phyloP scores from a whole-genome alignment of 2,329 filamentous ascomycete species.

The Westerdykella aurantiaca region DNA sequence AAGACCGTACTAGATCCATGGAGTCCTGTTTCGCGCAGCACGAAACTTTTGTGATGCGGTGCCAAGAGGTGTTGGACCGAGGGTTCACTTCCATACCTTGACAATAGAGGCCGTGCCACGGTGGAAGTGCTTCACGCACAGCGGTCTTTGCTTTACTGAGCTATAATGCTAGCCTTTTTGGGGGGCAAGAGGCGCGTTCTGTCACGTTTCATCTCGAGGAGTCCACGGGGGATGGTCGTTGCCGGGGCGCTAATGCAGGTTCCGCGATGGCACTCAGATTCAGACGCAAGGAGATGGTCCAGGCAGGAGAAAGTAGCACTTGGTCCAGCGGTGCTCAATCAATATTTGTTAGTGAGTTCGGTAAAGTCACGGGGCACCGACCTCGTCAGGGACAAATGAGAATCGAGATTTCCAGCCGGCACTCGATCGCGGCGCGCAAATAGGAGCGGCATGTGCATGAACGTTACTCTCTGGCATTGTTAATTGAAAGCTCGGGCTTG shows the following conservation, averaged over 20 bases:
- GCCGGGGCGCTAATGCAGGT: no score
- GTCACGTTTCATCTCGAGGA: not conserved
- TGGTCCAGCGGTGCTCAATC: not conserved
- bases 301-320: not conserved
- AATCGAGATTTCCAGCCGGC: not conserved
- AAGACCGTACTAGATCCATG: constrained; percentile 11
- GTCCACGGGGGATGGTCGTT: no score
- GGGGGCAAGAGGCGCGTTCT: constrained; percentile 5
- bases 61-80: constrained; percentile 25
- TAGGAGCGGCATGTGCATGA: constrained; percentile 8
- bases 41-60: constrained; percentile 32
- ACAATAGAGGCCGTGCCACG: constrained; percentile 5
- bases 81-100: constrained; percentile 9
- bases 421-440: not conserved
- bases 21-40: constrained; percentile 23
- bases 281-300: not conserved
- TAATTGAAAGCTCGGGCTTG: no score
- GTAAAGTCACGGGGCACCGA: not conserved
- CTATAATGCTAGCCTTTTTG: constrained; percentile 1
- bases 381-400: not conserved
- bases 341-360: not conserved
- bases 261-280: no score
- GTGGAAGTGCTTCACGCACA: constrained; percentile 6
- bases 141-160: constrained; percentile 13
- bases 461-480: not conserved